Evolutionary conservation across 2,329 filamentous ascomycete species (phyloP).

Genomic region (Truncatella angustata): DNA sequence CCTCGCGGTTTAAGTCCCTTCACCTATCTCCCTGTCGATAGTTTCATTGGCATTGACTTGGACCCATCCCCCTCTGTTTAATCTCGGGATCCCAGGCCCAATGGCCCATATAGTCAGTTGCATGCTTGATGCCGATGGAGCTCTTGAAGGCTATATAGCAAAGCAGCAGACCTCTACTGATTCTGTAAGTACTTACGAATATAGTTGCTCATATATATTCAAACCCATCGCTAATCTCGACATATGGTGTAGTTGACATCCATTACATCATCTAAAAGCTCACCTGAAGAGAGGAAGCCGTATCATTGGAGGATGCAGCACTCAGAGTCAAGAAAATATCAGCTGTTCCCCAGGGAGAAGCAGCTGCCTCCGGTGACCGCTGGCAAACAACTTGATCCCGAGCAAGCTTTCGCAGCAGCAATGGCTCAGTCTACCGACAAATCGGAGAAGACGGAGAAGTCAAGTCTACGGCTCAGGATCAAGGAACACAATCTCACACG

Average conservation of each 20-base stretch:
- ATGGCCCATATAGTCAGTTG: constrained; percentile 64
- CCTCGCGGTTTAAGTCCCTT: constrained; percentile 24
- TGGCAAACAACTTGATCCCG: constrained; percentile 47
- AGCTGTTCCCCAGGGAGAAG: constrained; percentile 57
- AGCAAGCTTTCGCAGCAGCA: constrained; percentile 43
- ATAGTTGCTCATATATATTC: constrained; percentile 14
- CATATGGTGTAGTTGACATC: constrained; percentile 23
- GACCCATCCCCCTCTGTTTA: constrained; percentile 1
- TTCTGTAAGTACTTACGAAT: constrained; percentile 35
- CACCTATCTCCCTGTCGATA: constrained; percentile 29
- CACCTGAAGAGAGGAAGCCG: constrained; percentile 43
- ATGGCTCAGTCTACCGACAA: constrained; percentile 39
- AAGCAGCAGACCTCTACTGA: constrained; percentile 45
- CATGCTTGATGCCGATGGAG: constrained; percentile 48
- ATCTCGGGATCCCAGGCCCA: constrained; percentile 26
- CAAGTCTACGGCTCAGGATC: constrained; percentile 48
- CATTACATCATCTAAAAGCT: constrained; percentile 27
- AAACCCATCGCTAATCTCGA: constrained; percentile 21
- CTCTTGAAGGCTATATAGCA: constrained; percentile 48
- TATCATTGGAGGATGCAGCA: constrained; percentile 60
- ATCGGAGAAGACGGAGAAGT: constrained; percentile 37
- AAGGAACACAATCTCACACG: constrained; percentile 57
- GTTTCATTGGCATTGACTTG: constrained; percentile 13
- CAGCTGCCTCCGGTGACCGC: constrained; percentile 38
- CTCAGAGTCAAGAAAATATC: constrained; percentile 55